Evolutionary conservation across 2,329 filamentous ascomycete genomes (phyloP), one percentile per base, ranked within the genome.

Genomic region (Cladophialophora yegresii): DNA sequence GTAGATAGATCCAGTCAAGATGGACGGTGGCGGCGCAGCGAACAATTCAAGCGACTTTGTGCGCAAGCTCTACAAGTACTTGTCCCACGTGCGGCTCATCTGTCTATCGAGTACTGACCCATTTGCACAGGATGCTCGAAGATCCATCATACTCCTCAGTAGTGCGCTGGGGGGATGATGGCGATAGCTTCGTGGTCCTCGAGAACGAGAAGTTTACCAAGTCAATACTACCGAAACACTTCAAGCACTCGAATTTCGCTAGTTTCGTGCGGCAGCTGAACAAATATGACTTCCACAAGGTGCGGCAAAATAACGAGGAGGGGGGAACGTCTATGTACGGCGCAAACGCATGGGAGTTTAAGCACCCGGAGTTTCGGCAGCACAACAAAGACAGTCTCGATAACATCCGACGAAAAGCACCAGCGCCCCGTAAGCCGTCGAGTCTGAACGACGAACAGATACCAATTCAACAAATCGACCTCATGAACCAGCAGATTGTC

Each of bases 131-230:
- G 77, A 99, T 99, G 95, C 83, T 99, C 73, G 93, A 98, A 79
- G 96, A 96, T 74, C 93, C 93, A 40, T 89, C 91, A 59, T 96
- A 99, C 77, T 88, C 93, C 72, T 89, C 90, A 66, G 93, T 98
- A 66, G 95, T 98, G 55, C 85, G 93, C 79, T 99, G 95, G 95
- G 93, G 93, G 65, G 92, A 96, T 71, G 89, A 93, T 69, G 93
- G 92, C 60, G 91, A 97, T 75, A 96, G 92, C 71, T 99, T 99
- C 75, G 93, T 99, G 64, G 96, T 99, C 57, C 83, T 98, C 60
- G 95, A 99, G 86, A 95, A 97, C 83, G 93, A 98, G 77, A 96
- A 96, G 77, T 99, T 99, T 75, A 98, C 95, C 23, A 96, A 97
- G 77, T 90, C 91, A 45, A 96, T 99, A 72, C 86, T 99, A 16